Evolutionary conservation across 441 rosid genomes (phyloP), one percentile per base, ranked within the genome.

Genomic region (Flueggea neowawraea): DNA sequence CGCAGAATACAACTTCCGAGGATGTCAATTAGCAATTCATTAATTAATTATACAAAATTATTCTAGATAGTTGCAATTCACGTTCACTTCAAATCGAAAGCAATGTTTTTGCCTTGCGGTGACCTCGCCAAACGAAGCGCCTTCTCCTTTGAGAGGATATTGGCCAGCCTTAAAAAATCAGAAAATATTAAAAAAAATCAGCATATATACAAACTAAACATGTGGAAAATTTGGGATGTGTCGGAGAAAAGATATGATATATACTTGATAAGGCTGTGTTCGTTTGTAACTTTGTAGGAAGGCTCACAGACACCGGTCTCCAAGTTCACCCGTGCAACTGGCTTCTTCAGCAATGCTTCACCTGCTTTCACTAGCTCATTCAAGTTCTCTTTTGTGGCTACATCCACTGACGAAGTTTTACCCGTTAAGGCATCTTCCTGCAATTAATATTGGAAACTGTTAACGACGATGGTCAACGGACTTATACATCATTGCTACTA

Each of bases 341-440:
- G 78, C 62, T 86, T 78, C 64, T 79, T 84, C 43, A 85, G 63
- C 55, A 88, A 62, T 12, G 67, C 70, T 28, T 82, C 80, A 28
- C 91, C 88, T 13, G 70, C 77, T 71, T 71, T 73, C n/a, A 67
- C 80, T 0, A 85, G 81, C 45, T 67, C 60, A 7, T 78, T 54
- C 53, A 88, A 61, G 62, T 88, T 88, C 9, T 76, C 67, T 44
- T 69, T 60, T 0, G 91, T 82, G 8, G 88, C 75, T 3, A 77
- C 41, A 60, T 88, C 95, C 28, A 82, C 86, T 0, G 91, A 80
- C 16, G 80, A 67, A 12, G 77, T 58, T 11, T 55, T 71, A 9
- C 87, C 95, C 1, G 13, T 76, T 17, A 76, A 55, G 0, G 66
- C 66, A 31, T 76, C 77, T 6, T 69, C 75, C 69, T 72, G 56